Evolutionary conservation across 164 flowering plant genomes (phyloP).

Genomic region (Tetrastigma voinierianum): DNA sequence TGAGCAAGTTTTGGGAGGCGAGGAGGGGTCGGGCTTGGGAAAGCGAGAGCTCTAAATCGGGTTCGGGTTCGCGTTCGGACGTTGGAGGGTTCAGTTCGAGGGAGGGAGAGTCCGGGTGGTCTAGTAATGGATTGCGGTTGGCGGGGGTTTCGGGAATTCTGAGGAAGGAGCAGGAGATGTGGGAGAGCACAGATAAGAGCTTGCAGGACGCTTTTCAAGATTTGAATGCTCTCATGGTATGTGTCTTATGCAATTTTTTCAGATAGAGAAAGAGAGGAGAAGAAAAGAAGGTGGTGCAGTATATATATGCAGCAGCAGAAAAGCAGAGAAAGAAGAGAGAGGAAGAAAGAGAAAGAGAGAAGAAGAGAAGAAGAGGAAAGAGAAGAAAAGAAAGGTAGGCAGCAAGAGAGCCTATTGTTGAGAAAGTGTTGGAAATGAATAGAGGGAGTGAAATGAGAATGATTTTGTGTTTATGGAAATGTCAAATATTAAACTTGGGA

Average conservation of each 20-base stretch:
- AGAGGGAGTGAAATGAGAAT: neutral
- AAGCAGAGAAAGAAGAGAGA: no score
- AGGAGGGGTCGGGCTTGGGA: slow-evolving; percentile 86
- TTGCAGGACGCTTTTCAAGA: slow-evolving; percentile 97
- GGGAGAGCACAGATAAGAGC: slow-evolving; percentile 95
- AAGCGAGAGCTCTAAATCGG: slow-evolving; percentile 15
- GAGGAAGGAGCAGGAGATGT: slow-evolving; percentile 96
- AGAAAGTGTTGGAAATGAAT: neutral
- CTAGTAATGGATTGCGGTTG: slow-evolving; percentile 33
- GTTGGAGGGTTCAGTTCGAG: slow-evolving; percentile 20
- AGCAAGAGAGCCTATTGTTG: no score
- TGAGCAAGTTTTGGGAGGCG: slow-evolving; percentile 64
- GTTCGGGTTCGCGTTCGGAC: slow-evolving; percentile 5
- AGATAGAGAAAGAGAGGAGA: no score
- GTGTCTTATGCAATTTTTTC: neutral
- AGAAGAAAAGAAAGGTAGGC: no score
- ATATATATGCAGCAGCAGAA: no score
- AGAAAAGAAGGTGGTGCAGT: no score
- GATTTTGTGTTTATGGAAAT: no score
- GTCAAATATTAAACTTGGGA: no score
- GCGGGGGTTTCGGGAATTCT: slow-evolving; percentile 89
- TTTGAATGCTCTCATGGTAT: slow-evolving; percentile 95
- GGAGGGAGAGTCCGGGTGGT: slow-evolving; percentile 12
- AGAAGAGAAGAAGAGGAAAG: no score
- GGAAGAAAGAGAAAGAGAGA: no score